These are phyloP conservation scores for Peniophora sp. DNA, from an alignment of 1,284 basidiomycete species.

Conservation along the genomic window DNA sequence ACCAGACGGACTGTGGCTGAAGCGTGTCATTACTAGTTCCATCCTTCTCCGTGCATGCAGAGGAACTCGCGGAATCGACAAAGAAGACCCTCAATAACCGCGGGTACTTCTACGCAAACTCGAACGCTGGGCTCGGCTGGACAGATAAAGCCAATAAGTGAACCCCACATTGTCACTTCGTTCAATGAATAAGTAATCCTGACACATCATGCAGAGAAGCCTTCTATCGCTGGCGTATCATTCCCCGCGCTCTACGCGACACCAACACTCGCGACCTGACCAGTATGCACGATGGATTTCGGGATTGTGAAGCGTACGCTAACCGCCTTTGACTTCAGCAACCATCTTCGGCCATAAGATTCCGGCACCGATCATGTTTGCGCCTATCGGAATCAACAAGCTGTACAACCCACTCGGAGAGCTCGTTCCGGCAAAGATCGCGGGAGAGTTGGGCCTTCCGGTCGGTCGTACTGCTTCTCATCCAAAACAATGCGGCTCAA, in stretches of 20 bases:
- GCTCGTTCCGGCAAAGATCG: slow-evolving; percentile 45
- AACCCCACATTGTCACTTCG: slow-evolving; percentile 8
- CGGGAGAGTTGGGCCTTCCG: slow-evolving; percentile 46
- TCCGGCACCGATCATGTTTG: slow-evolving; percentile 46
- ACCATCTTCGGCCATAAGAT: slow-evolving; percentile 48
- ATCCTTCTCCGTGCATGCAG: slow-evolving; percentile 37
- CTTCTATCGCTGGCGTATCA: slow-evolving; percentile 43
- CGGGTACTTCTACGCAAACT: slow-evolving; percentile 48
- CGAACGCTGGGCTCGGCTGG: slow-evolving; percentile 49
- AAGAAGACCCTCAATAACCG: slow-evolving; percentile 44
- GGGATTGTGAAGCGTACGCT: neutral
- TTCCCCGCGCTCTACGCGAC: slow-evolving; percentile 53
- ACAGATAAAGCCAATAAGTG: slow-evolving; percentile 47
- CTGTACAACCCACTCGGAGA: slow-evolving; percentile 45
- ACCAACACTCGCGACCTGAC: slow-evolving; percentile 48
- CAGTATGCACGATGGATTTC: slow-evolving; percentile 21
- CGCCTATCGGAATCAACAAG: slow-evolving; percentile 54
- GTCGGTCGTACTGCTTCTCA: slow-evolving; percentile 20
- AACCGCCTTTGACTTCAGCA: slow-evolving; percentile 15
- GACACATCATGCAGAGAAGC: slow-evolving; percentile 26
- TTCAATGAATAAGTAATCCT: no score
- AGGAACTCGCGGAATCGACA: slow-evolving; percentile 40
- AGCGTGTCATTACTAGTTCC: slow-evolving; percentile 19
- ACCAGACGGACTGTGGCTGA: neutral
- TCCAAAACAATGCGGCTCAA: neutral